Conservation (phyloP, 192 early-diverging fungal species). For the Backusella luteola region DNA sequence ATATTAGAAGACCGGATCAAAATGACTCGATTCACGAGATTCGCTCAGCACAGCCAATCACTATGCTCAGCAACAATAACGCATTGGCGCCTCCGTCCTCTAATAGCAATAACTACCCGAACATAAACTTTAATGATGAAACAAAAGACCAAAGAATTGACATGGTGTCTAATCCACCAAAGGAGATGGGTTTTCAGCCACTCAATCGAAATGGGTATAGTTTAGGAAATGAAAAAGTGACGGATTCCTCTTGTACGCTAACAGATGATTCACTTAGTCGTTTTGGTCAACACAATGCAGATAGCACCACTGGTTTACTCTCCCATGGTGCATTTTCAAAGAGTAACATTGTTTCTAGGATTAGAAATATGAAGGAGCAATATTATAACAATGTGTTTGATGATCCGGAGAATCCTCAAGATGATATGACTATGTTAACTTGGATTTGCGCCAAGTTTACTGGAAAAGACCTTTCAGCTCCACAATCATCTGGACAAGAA, state of each 20-base stretch:
- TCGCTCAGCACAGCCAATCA: neutral
- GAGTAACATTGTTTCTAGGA: neutral
- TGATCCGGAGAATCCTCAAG: neutral
- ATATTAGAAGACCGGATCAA: slow-evolving; percentile 1
- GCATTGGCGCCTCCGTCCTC: neutral
- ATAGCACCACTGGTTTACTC: neutral
- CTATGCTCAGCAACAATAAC: neutral
- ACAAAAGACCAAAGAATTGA: neutral
- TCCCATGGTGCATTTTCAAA: neutral
- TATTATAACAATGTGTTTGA: neutral
- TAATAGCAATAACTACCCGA: neutral
- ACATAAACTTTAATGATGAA: neutral
- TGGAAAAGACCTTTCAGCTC: slow-evolving; percentile 6
- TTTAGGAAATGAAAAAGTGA: neutral
- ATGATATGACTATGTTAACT: neutral
- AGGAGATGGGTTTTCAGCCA: no score
- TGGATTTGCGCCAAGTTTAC: neutral
- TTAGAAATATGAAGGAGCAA: neutral
- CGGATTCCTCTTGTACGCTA: neutral
- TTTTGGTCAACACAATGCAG: neutral
- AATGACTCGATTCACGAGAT: neutral
- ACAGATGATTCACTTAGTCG: neutral
- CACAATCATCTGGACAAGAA: slow-evolving; percentile 14
- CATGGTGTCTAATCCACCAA: neutral
- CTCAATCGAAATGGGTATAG: neutral